Conservation (phyloP, 257 asterid genomes). For the Fraxinus cuspidata region DNA sequence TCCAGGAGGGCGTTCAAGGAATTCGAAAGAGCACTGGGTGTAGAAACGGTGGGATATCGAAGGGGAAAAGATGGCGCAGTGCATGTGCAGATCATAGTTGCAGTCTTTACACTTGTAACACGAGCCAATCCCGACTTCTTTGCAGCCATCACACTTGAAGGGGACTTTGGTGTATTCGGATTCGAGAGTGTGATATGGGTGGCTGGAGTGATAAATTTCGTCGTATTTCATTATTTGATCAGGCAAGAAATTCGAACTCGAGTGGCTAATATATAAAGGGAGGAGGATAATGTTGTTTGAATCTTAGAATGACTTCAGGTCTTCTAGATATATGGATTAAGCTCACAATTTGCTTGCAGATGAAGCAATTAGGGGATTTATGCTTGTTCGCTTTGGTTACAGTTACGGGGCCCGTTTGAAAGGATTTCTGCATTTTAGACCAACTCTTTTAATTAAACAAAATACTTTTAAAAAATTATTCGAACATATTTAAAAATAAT, state of each 20-base stretch:
- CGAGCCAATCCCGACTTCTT: slow-evolving; percentile 88
- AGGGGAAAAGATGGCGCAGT: slow-evolving; percentile 71
- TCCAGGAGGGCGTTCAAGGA: slow-evolving; percentile 75
- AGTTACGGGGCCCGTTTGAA: not conserved
- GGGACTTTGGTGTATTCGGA: slow-evolving; percentile 71
- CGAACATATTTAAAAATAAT: no score
- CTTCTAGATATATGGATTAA: slow-evolving; percentile 26
- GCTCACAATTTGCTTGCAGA: slow-evolving; percentile 51
- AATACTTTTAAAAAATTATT: no score
- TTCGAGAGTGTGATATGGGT: slow-evolving; percentile 75
- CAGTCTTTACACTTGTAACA: slow-evolving; percentile 67
- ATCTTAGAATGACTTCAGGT: not conserved
- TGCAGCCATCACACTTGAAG: slow-evolving; percentile 97
- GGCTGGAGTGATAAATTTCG: slow-evolving; percentile 80
- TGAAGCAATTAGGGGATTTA: slow-evolving; percentile 58
- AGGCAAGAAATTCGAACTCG: not conserved
- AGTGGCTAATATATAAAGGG: slow-evolving; percentile 15
- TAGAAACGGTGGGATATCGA: slow-evolving; percentile 81
- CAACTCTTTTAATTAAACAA: no score
- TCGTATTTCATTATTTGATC: slow-evolving; percentile 59
- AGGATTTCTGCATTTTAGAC: no score
- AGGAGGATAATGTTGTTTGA: not conserved
- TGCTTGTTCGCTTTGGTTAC: slow-evolving; percentile 40
- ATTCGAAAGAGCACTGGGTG: slow-evolving; percentile 75
- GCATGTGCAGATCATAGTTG: slow-evolving; percentile 82